A percentile compares a stretch with the other conserved stretches of the same genome.
Conservation (phyloP, 768 basidiomycete genomes). For the Ephemerocybe angulata region DNA sequence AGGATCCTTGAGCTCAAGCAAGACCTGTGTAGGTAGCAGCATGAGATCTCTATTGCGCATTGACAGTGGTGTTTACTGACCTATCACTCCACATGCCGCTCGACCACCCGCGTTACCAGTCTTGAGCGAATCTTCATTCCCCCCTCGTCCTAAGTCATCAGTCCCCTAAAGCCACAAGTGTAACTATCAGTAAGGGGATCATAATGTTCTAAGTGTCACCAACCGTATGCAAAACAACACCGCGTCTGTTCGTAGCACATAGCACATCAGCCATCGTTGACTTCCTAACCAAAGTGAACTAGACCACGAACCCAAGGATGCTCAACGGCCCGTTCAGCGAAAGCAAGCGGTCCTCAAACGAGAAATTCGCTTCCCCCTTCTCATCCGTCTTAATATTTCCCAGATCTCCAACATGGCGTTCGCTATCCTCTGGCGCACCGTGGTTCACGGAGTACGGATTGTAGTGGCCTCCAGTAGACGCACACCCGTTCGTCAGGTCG, state of each 20-base stretch:
- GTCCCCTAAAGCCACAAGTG: conserved; percentile 45
- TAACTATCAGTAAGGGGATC: conserved; percentile 1
- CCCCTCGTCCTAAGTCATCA: conserved; percentile 76
- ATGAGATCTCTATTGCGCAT: no score
- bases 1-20: no score
- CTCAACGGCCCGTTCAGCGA: conserved; percentile 65
- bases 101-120: conserved; percentile 78
- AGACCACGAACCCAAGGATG: conserved; percentile 66
- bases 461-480: conserved; percentile 71
- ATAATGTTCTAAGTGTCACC: conserved; percentile 14
- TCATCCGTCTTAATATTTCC: conserved; percentile 69
- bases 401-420: conserved; percentile 70
- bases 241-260: conserved; percentile 40
- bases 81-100: conserved; percentile 81
- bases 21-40: no score
- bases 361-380: conserved; percentile 53
- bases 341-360: conserved; percentile 55
- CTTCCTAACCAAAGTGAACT: no score
- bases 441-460: conserved; percentile 67
- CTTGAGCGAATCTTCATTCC: conserved; percentile 63
- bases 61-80: conserved; percentile 27
- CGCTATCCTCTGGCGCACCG: conserved; percentile 52
- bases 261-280: neutral
- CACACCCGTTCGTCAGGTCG: conserved; percentile 62
- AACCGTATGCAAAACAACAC: conserved; percentile 73